Evolutionary conservation across 352 stramenopile genomes (phyloP), one percentile per base, ranked within the genome.

Genomic region (Globisporangium mamillatum): DNA sequence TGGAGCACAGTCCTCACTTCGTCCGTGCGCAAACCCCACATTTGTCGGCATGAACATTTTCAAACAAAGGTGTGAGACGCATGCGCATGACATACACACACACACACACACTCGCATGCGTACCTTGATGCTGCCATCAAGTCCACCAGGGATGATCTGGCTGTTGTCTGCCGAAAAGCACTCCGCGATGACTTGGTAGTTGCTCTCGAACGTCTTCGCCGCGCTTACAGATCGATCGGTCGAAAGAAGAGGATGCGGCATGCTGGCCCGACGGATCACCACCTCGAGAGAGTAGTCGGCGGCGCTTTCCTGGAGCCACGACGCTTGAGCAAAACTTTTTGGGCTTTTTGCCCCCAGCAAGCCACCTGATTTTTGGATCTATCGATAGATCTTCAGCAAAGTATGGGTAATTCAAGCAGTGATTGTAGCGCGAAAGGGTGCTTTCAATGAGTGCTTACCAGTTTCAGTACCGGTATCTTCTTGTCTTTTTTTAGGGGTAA

Each of bases 91-190:
- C 36, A 34, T 22, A 27, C n/a, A 22, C n/a, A 6, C 12, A 48
- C 25, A 29, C 25, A 29, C n/a, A n/a, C 25, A 27, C 48, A 65
- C 9, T 44, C 59, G 4, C 24, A 41, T 59, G 63, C 62, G 14
- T 12, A 82, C 81, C 66, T 93, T 95, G 69, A 99, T 97, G 44
- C 92, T 84, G 52, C 97, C 95, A 61, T 99, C 96, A 67, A 99
- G 86, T 1, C 96, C 97, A 22, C 86, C 95, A 14, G 92, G 86
- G 73, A 98, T 95, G 3, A 98, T 78, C 36, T 89, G 80, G 24
- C 90, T 77, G 54, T 93, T 93, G 72, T 98, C 90, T n/a, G 81
- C 82, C 5, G 78, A 86, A 62, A 94, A 96, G 70, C 86, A 94
- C 67, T 96, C 91, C 3, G 92, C 89, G 57, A 89, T 98, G 48